Evolutionary conservation across 148 eudicot species (phyloP).

Genomic region (Silene conica): DNA sequence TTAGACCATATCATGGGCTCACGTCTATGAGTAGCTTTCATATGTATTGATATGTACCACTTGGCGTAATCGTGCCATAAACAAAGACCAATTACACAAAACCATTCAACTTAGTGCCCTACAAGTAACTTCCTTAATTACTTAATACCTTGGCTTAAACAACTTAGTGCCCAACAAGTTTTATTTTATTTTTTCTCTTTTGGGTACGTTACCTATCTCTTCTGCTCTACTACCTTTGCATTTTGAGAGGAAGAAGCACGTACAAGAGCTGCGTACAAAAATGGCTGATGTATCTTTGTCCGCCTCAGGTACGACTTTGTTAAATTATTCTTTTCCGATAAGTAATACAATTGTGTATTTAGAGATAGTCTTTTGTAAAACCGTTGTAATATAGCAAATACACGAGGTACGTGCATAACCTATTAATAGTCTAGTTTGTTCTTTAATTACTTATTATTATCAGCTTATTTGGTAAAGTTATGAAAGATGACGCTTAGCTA

Average conservation of each 20-base stretch:
- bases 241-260: background rate
- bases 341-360: too few species aligned
- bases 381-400: too few species aligned
- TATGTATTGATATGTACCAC: slow-evolving; percentile 8
- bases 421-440: too few species aligned
- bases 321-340: too few species aligned
- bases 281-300: background rate
- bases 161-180: slow-evolving; percentile 10
- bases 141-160: background rate
- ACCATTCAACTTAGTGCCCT: slow-evolving; percentile 1
- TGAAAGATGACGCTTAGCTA: too few species aligned
- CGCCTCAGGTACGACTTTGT: background rate
- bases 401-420: too few species aligned
- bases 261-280: background rate
- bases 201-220: background rate
- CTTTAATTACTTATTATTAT: too few species aligned
- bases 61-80: background rate
- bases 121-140: slow-evolving; percentile 4
- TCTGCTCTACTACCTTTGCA: background rate
- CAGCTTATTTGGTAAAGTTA: too few species aligned
- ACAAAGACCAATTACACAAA: slow-evolving; percentile 13
- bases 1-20: slow-evolving; percentile 2
- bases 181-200: background rate
- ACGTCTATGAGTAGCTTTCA: slow-evolving; percentile 13
- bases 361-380: too few species aligned